Base-by-base conservation (phyloP, 2,329 filamentous ascomycete species). In the Pseudonectria foliicola region DNA sequence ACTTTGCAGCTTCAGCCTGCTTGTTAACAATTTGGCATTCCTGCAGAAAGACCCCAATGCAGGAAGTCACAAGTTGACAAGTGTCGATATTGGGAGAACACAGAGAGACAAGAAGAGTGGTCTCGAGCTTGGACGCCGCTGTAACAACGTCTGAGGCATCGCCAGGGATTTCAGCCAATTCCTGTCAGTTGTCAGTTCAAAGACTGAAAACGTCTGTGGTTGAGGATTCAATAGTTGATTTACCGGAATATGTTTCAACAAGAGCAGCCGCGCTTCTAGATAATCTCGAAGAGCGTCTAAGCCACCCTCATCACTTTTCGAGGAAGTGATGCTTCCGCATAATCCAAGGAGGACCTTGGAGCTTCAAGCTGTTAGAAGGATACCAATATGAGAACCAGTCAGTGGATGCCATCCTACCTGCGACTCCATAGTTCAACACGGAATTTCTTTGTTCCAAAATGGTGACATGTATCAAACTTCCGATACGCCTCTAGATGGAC, bases 81-180 rank as follows among this genome's bases (percentile, higher is more conserved):
- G 70, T 75, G 30, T 80, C 75, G 25, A 83, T 71, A 39, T 80
- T 75, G 6, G 76, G 67, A 12, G 78, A 82, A 50, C 79, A 83
- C 7, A 83, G 64, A 2, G 75, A 73, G 8, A 81, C 70, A 5
- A 84, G 59, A 27, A 83, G 68, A 1, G 76, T 64, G 0, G 76
- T 80, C 56, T 84, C 80, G 4, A 79, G 62, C 45, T 70, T 76
- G 6, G 67, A 70, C 4, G 67, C 68, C 11, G 73, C 67, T 12
- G 63, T 61, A 15, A 64, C 64, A 23, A 76, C 65, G 45, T 82
- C 73, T 1, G 68, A 58, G 13, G 76, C 62, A 28, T 78, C 75
- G 28, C 69, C 67, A 2, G 70, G 60, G 7, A 77, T 54, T 29
- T 73, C 66, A 10, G 67, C 66, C 25, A 81, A 53, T 40, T 77